Percentiles rank a stretch among this genome's conserved stretches.
These are phyloP conservation scores for Colletotrichum limetticola DNA, from an alignment of 2,329 filamentous ascomycete genomes.

Conservation along the genomic window DNA sequence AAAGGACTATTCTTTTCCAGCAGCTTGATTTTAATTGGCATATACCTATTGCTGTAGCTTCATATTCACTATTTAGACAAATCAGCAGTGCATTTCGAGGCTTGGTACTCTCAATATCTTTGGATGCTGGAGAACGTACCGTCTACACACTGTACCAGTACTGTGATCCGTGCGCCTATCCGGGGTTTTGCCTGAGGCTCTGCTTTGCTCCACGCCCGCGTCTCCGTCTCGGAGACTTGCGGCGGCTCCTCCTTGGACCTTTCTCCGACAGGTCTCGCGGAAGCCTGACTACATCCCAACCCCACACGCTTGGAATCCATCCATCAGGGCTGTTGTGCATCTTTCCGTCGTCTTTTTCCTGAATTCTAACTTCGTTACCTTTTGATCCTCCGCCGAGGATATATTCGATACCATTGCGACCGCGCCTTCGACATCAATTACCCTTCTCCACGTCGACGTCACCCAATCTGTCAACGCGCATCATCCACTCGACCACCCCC, in stretches of 20 bases:
- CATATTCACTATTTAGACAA: no score
- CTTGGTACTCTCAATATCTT: background rate
- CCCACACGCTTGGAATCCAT: constrained; percentile 32
- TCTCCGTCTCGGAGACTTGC: constrained; percentile 30
- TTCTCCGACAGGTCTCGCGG: constrained; percentile 13
- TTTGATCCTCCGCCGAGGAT: background rate
- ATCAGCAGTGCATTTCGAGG: no score
- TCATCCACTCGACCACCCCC: constrained; percentile 11
- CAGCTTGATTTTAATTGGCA: no score
- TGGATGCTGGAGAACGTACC: background rate
- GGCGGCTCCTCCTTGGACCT: constrained; percentile 31
- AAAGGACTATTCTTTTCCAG: no score
- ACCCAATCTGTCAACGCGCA: constrained; percentile 30
- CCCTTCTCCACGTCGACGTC: constrained; percentile 31
- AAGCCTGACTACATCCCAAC: constrained; percentile 35
- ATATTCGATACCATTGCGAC: background rate
- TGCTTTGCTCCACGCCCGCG: constrained; percentile 22
- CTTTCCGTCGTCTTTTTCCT: background rate
- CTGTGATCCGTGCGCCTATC: background rate
- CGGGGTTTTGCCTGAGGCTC: constrained; percentile 34
- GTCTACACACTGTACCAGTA: background rate
- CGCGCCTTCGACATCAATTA: background rate
- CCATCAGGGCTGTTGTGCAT: constrained; percentile 25
- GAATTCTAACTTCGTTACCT: constrained; percentile 1
- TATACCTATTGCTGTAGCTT: no score